Percentiles rank a stretch among this genome's conserved stretches.
Evolutionary conservation across 331 rosid genomes (phyloP).

Genomic region (Dryas integrifolia): DNA sequence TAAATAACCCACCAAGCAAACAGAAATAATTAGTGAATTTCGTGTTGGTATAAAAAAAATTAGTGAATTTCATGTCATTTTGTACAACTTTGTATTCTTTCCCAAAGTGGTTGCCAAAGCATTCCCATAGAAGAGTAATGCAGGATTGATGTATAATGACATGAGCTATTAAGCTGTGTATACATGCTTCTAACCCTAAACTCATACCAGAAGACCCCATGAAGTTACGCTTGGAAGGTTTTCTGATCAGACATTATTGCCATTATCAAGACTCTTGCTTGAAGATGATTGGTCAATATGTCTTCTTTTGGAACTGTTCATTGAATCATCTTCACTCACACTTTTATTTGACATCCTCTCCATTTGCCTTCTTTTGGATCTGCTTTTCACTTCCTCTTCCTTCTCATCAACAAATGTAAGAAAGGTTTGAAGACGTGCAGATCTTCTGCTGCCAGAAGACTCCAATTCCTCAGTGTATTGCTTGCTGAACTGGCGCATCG

Average conservation of each 20-base stretch:
- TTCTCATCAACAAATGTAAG: slow-evolving; percentile 69
- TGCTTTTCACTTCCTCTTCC: slow-evolving; percentile 50
- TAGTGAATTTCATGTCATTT: background rate
- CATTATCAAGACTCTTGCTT: background rate
- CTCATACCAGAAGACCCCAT: background rate
- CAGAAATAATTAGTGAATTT: background rate
- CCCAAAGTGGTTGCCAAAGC: background rate
- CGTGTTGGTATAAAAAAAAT: background rate
- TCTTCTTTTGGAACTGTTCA: slow-evolving; percentile 31
- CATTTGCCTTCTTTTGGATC: slow-evolving; percentile 57
- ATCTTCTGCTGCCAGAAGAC: slow-evolving; percentile 18
- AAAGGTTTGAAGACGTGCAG: slow-evolving; percentile 52
- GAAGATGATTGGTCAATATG: slow-evolving; percentile 20
- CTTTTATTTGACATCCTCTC: slow-evolving; percentile 51
- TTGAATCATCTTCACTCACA: slow-evolving; percentile 36
- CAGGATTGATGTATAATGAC: background rate
- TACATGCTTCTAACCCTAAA: background rate
- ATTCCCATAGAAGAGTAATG: slow-evolving; percentile 1
- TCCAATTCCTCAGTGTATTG: slow-evolving; percentile 13
- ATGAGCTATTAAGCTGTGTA: background rate
- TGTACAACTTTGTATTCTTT: background rate
- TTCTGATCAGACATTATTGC: slow-evolving; percentile 9
- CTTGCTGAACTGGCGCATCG: slow-evolving; percentile 49
- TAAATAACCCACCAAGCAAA: no score
- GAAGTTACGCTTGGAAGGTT: background rate